A percentile compares a stretch with the other conserved stretches of the same genome.
Evolutionary conservation across 164 flowering plant species (phyloP).

Genomic region (Buxus sempervirens): DNA sequence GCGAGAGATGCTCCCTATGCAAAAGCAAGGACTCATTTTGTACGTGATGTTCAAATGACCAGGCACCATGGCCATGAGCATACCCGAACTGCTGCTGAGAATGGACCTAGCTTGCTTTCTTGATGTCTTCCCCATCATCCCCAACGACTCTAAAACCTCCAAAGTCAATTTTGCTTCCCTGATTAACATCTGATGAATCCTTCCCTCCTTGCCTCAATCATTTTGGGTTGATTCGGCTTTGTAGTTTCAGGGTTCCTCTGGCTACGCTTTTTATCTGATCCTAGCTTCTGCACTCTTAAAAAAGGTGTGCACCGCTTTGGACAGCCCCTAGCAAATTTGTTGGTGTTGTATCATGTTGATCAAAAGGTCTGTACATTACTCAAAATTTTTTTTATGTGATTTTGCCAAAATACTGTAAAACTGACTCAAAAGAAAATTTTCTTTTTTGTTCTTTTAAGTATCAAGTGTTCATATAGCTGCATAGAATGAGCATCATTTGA

Average conservation of each 20-base stretch:
- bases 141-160: not conserved
- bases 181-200: not conserved
- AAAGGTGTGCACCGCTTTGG: no score
- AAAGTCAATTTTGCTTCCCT: not conserved
- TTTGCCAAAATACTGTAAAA: not conserved
- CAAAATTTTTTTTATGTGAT: not conserved
- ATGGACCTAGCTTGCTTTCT: constrained; percentile 81
- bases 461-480: not conserved
- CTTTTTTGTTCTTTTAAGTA: no score
- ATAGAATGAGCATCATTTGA: no score
- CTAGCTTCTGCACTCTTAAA: not conserved
- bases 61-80: constrained; percentile 51
- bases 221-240: not conserved
- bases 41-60: constrained; percentile 84
- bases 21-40: constrained; percentile 79
- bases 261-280: not conserved
- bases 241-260: not conserved
- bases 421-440: not conserved
- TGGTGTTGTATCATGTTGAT: not conserved
- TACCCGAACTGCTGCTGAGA: constrained; percentile 67
- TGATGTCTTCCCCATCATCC: constrained; percentile 20
- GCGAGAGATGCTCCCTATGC: constrained; percentile 99
- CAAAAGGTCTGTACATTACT: not conserved
- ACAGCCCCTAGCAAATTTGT: not conserved
- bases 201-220: not conserved